These are phyloP conservation scores for Podospora tetraspora DNA, from an alignment of 495 filamentous ascomycete species.

Conservation along the genomic window DNA sequence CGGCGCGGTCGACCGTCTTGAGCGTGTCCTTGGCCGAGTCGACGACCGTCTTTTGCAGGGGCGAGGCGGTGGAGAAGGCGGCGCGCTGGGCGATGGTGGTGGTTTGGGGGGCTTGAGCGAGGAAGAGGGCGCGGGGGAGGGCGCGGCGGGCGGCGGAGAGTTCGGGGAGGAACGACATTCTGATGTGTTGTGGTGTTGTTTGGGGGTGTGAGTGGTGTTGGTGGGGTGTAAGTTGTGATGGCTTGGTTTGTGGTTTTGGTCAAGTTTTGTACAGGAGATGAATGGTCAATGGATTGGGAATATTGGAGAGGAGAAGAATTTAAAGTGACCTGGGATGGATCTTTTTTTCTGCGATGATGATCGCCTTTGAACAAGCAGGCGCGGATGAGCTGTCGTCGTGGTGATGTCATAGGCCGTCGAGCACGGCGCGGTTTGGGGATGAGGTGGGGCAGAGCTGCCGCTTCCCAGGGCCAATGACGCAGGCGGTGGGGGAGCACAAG, in stretches of 20 bases:
- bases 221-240: constrained; percentile 8
- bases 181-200: constrained; percentile 22
- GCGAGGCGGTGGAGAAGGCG: constrained; percentile 41
- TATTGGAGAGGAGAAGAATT: not conserved
- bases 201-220: constrained; percentile 3
- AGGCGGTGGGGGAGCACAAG: constrained; percentile 4
- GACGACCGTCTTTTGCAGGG: constrained; percentile 38
- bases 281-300: not conserved
- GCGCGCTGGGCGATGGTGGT: constrained; percentile 27
- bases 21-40: constrained; percentile 48
- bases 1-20: constrained; percentile 47
- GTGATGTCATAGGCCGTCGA: constrained; percentile 26
- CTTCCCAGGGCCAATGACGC: constrained; percentile 11
- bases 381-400: constrained; percentile 11
- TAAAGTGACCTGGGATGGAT: not conserved
- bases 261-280: not conserved
- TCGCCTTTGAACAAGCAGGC: constrained; percentile 1
- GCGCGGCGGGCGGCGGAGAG: constrained; percentile 29
- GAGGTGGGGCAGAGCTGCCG: not conserved
- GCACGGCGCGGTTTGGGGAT: constrained; percentile 2
- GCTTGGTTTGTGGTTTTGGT: not conserved
- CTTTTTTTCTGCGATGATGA: not conserved
- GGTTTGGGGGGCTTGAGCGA: constrained; percentile 25
- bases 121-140: constrained; percentile 13
- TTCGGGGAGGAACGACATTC: constrained; percentile 48